Base-by-base conservation (phyloP, 179 eudicot species). In the Heliamphora pulchella region DNA sequence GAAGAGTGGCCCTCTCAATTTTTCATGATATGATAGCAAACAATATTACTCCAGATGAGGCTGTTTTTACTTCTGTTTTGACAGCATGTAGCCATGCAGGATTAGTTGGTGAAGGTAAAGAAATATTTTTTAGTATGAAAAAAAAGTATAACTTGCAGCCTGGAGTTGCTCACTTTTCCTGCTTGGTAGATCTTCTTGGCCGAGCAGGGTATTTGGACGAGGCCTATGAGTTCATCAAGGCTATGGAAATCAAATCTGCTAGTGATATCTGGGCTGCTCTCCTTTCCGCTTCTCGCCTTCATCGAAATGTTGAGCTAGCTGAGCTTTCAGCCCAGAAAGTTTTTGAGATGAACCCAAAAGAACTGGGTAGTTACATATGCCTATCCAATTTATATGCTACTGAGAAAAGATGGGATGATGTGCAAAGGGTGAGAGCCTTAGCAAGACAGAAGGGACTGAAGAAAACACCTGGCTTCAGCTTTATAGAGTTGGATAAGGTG, bases 81-180 rank as follows among this genome's bases (percentile, higher is more conserved):
- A 71, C 81, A 65, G 89, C 87, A 18, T 89, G 91, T 82, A 82
- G 80, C 78, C 89, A 87, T 82, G 82, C 89, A 5, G 91, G 89
- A 75, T 69, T 89, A 80, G 79, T 89, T 41, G 78, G 75, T 20
- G 87, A 84, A 77, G 91, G 89, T 44, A 74, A 66, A 81, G 80
- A 71, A 6, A 58, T 86, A 47, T 86, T 70, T 62, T 43, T 59
- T 14, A 78, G 69, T 64, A 86, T 87, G 90, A 63, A 46, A 48
- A 71, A 80, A 17, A 82, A 84, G 70, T 80, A 78, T 53, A 80
- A 80, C 13, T 74, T 86, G 48, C 76, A 81, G 80, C 89, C 86
- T 69, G 71, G 76, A 55, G 69, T 83, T 83, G 86, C 83, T 83
- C 90, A 89, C 53, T 86, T 84, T 84, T 74, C 77, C 44, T 89